Base-by-base conservation (phyloP, 2,329 filamentous ascomycete genomes). In the Rugonectria rugulosa region DNA sequence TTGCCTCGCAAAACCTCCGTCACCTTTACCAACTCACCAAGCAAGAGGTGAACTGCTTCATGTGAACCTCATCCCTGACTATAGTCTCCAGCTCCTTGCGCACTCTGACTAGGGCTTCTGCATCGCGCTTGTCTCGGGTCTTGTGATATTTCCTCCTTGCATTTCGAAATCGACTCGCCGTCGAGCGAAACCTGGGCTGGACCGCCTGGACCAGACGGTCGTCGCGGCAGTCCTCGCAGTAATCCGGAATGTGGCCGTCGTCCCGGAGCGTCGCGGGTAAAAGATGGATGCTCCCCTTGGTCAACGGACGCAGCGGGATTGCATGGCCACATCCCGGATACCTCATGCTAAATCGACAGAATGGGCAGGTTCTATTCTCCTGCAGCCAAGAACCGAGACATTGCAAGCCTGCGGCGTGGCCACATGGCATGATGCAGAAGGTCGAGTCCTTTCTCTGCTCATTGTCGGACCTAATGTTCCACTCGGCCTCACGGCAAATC, bases 341-440 rank as follows among this genome's bases (percentile, higher is more conserved):
- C 5, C 24, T 41, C 58, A 76, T 56, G 4, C 48, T 15, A 9
- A 56, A 32, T 15, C 72, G 66, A 50, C 74, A 77, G 53, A 76
- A 74, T 1, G 72, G 75, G 43, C 75, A 77, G 9, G 43, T 58
- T 3, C 51, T 26, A 27, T 71, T 47, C 1, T 21, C 26, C 0
- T 23, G 20, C 6, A 73, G 40, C 71, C 73, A 75, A 2, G 15
- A 29, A 3, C 51, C 31, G 14, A 76, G 45, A 34, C 74, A 76
- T 2, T 8, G 14, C 5, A 55, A 38, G 44, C 24, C 74, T 72
- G 60, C 70, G 5, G 70, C 55, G 47, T 78, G 75, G 0, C 72
- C 73, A 32, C 74, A 76, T 0, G 75, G 70, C 20, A 75, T 55
- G 2, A 76, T 69, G 3, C 61, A 56, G 1, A 73, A 66, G 1